Evolutionary conservation across 495 filamentous ascomycete genomes (phyloP), one percentile per base, ranked within the genome.

Genomic region (Aspergillus sclerotioniger): DNA sequence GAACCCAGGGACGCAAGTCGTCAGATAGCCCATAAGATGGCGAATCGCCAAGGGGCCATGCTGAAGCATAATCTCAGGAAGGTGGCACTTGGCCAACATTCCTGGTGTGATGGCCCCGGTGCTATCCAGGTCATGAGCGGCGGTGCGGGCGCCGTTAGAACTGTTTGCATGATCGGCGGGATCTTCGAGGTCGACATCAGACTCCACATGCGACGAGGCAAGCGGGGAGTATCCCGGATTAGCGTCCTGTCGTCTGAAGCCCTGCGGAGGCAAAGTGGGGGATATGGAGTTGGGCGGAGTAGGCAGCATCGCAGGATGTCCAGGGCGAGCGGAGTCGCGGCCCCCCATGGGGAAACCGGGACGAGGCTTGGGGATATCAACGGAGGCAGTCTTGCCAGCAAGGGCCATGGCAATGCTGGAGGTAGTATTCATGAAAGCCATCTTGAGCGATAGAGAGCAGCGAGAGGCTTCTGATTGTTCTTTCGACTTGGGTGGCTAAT

Each of bases 251-350:
- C 67, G 66, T 64, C 84, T 85, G 66, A 90, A 87, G 64, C 84
- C 86, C 59, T 92, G 91, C 46, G 94, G 89, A 63, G 89, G 86
- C 51, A 97, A 83, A 53, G 84, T 87, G 31, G 93, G 94, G 37
- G 93, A 97, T 71, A 97, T 92, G 68, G 94, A 97, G 76, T 95
- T 95, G 53, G 93, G 93, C 66, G 93, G 93, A 74, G 93, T 98
- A 51, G 88, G 92, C 63, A 97, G 86, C 73, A 82, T 78, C 54
- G 67, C 67, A 60, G 81, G 75, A 73, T 81, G 79, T 62, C 76
- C 78, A 54, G 74, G 74, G 76, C 78, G 82, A 71, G 80, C 72
- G 74, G 83, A 67, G 64, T 76, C 74, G 71, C 73, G 84, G 74
- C 80, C 77, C 71, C 82, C 81, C 73, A 70, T 75, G 80, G 82